Evolutionary conservation across 2,329 filamentous ascomycete genomes (phyloP).

Genomic region (Clarireedia homoeocarpa): DNA sequence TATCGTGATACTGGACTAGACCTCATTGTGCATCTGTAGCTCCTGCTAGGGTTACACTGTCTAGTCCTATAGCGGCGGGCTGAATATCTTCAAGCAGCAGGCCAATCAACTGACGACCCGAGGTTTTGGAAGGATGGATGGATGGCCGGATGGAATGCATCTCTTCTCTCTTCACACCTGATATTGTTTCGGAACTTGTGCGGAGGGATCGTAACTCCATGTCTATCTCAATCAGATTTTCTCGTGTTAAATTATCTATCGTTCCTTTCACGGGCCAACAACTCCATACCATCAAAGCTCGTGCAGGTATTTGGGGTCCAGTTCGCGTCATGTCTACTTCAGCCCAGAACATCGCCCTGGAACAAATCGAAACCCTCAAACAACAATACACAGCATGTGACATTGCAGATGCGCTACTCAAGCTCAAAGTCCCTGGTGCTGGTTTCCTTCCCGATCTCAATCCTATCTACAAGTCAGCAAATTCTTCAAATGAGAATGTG

Average conservation of each 20-base stretch:
- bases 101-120: not conserved
- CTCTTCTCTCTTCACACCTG: not conserved
- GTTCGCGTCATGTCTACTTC: constrained; percentile 3
- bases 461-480: constrained; percentile 20
- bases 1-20: too few species aligned
- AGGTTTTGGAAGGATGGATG: not conserved
- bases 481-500: constrained; percentile 19
- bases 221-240: too few species aligned
- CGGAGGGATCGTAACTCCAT: too few species aligned
- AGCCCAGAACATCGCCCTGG: not conserved
- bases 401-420: constrained; percentile 66
- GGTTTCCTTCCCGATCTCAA: constrained; percentile 56
- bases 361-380: constrained; percentile 17
- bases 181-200: too few species aligned
- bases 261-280: not conserved
- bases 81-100: not conserved
- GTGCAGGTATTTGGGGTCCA: not conserved
- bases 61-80: not conserved
- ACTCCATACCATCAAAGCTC: not conserved
- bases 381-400: constrained; percentile 42
- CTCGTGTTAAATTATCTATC: too few species aligned
- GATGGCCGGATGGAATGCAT: not conserved
- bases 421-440: constrained; percentile 56
- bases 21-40: too few species aligned
- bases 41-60: too few species aligned